Percentiles rank a stretch among this genome's conserved stretches.
phyloP scores from a whole-genome alignment of 140 eudicot genomes.

The Flaveria floridana region DNA sequence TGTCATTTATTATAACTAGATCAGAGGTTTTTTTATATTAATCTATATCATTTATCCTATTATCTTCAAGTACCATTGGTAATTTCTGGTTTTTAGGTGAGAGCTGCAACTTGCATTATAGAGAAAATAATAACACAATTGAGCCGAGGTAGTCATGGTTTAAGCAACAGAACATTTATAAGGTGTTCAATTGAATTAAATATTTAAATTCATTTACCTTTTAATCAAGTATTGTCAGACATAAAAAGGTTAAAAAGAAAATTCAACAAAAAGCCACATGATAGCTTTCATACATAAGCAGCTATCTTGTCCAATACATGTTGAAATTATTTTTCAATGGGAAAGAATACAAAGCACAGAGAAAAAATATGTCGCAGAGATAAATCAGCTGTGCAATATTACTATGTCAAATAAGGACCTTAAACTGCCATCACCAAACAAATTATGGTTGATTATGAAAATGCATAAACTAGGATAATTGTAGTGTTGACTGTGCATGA shows the following conservation, averaged over 20 bases:
- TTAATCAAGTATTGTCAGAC: constrained; percentile 1
- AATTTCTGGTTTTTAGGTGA: background rate
- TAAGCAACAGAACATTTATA: constrained; percentile 6
- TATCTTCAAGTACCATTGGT: no score
- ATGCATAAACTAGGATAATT: background rate
- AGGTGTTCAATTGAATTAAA: background rate
- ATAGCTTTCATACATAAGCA: background rate
- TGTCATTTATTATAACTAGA: no score
- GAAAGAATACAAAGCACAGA: background rate
- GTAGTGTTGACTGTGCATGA: background rate
- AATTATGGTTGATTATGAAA: background rate
- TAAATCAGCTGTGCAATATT: background rate
- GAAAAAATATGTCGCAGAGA: background rate
- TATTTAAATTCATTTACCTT: background rate
- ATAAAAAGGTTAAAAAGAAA: background rate
- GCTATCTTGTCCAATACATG: background rate
- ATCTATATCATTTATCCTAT: no score
- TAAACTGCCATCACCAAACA: background rate
- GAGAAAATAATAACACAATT: no score
- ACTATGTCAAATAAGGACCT: background rate
- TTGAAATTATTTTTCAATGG: background rate
- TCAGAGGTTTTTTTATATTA: no score
- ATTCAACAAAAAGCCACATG: background rate
- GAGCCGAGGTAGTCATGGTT: background rate
- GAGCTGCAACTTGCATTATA: background rate